Conservation (phyloP, 257 asterid species). For the Perilla frutescens region DNA sequence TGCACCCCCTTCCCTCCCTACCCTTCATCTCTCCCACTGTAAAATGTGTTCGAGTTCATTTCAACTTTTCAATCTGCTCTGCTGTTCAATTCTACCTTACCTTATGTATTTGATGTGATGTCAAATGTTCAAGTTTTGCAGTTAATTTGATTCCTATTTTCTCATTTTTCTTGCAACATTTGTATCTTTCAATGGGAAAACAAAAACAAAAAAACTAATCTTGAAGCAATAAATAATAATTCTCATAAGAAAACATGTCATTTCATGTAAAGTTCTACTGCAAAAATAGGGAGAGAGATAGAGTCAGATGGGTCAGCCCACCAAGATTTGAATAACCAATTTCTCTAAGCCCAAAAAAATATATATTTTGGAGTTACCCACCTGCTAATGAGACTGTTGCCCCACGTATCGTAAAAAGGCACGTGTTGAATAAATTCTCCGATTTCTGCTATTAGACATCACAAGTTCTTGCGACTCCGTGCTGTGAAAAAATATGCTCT, state of each 20-base stretch:
- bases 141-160: neutral
- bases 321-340: neutral
- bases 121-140: neutral
- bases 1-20: neutral
- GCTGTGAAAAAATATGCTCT: neutral
- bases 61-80: neutral
- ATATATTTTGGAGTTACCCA: conserved; percentile 1
- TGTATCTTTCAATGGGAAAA: too few species aligned
- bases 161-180: neutral
- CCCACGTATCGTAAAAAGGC: neutral
- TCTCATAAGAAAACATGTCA: too few species aligned
- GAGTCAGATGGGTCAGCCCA: conserved; percentile 11
- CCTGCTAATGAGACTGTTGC: conserved; percentile 27
- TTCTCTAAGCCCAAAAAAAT: conserved; percentile 8
- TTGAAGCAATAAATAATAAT: too few species aligned
- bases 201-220: too few species aligned
- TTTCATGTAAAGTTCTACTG: too few species aligned
- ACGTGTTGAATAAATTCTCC: neutral
- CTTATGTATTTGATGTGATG: conserved; percentile 3
- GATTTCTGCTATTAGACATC: neutral
- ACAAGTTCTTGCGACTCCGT: neutral
- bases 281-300: too few species aligned
- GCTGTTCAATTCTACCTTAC: neutral
- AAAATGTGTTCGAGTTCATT: neutral
- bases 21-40: neutral